phyloP scores from a whole-genome alignment of 2,329 filamentous ascomycete species.

The Botrytis cinerea region DNA sequence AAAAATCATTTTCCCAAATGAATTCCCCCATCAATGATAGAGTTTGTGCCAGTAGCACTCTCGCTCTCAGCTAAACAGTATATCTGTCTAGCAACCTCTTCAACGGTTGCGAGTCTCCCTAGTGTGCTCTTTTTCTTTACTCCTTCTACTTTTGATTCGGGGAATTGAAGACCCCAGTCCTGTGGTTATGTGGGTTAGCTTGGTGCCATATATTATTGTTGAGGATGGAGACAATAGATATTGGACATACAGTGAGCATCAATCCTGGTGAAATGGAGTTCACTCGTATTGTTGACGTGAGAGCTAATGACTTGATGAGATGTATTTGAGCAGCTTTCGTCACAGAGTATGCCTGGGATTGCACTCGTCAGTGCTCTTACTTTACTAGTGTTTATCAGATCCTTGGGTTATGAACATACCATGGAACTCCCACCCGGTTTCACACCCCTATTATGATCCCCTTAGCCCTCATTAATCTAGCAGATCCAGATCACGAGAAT shows the following conservation, averaged over 20 bases:
- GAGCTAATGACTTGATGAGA: constrained; percentile 55
- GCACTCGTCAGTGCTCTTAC: neutral
- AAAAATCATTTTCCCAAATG: constrained; percentile 18
- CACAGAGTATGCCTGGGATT: constrained; percentile 66
- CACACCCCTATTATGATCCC: constrained; percentile 42
- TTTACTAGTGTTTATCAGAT: too few species aligned
- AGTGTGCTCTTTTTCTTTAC: constrained; percentile 30
- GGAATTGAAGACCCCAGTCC: constrained; percentile 37
- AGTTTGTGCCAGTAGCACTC: constrained; percentile 55
- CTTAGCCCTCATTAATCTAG: neutral
- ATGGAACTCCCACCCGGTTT: constrained; percentile 63
- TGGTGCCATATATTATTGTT: accelerated
- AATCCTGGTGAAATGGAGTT: constrained; percentile 47
- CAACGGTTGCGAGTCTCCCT: constrained; percentile 33
- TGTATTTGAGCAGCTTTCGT: constrained; percentile 74
- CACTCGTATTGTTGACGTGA: constrained; percentile 57
- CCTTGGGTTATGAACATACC: constrained; percentile 40
- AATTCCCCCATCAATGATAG: constrained; percentile 48
- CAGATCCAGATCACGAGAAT: too few species aligned
- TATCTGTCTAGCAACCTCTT: constrained; percentile 56
- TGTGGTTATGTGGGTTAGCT: neutral
- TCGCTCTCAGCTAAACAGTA: constrained; percentile 51
- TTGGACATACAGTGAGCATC: constrained; percentile 9
- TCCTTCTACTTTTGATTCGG: constrained; percentile 30
- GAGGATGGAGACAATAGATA: neutral